A percentile compares a stretch with the other conserved stretches of the same genome.
phyloP scores from a whole-genome alignment of 768 basidiomycete species.

The Tylopilus intermedius region DNA sequence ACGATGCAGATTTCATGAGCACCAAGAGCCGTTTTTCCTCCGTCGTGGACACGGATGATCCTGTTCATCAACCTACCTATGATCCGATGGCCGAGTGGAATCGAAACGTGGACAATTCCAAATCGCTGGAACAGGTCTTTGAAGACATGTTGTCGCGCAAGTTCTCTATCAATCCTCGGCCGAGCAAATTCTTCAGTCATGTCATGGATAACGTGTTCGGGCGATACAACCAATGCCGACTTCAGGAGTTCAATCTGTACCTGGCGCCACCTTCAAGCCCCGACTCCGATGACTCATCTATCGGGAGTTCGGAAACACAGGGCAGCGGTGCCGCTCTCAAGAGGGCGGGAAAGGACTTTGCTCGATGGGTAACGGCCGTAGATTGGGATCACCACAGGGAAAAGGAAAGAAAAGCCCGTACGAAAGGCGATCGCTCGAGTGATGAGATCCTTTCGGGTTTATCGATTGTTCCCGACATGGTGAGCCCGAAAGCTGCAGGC shows the following conservation, averaged over 20 bases:
- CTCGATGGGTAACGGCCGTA: conserved; percentile 33
- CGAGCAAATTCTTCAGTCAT: conserved; percentile 45
- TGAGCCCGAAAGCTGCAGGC: conserved; percentile 35
- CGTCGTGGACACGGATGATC: conserved; percentile 16
- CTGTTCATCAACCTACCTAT: conserved; percentile 17
- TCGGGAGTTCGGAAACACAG: conserved; percentile 26
- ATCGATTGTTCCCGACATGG: conserved; percentile 23
- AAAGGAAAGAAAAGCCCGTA: conserved; percentile 20
- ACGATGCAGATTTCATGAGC: conserved; percentile 28
- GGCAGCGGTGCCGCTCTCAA: conserved; percentile 19
- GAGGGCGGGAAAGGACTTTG: conserved; percentile 31
- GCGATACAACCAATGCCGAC: conserved; percentile 37
- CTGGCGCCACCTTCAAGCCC: conserved; percentile 44
- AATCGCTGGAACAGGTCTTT: conserved; percentile 54
- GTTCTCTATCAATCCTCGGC: conserved; percentile 49
- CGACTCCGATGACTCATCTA: conserved; percentile 18
- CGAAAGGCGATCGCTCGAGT: conserved; percentile 26
- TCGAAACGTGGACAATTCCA: conserved; percentile 35
- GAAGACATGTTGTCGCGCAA: conserved; percentile 51
- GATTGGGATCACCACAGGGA: conserved; percentile 34
- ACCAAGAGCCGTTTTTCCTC: conserved; percentile 28
- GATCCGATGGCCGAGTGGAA: conserved; percentile 37
- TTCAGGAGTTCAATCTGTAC: conserved; percentile 48
- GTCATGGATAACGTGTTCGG: conserved; percentile 50
- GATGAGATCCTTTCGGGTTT: conserved; percentile 20